Evolutionary conservation across 805 yeast genomes (phyloP).

Genomic region (Yamadazyma akitaensis): DNA sequence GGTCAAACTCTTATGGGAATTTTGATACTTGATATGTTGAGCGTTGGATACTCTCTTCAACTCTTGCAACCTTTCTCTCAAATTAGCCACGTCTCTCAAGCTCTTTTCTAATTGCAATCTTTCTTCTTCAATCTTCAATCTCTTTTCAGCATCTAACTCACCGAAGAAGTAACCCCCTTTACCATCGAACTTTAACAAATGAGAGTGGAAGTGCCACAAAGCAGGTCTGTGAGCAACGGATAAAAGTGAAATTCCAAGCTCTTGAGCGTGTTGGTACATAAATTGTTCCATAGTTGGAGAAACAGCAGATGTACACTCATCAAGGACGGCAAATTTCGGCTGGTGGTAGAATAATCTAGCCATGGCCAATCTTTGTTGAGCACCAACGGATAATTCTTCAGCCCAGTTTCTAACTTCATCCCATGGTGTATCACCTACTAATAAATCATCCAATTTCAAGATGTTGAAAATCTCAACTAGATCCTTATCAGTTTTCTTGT

Average conservation of each 20-base stretch:
- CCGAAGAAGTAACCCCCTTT: slow-evolving; percentile 63
- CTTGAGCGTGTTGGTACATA: slow-evolving; percentile 81
- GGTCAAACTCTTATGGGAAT: slow-evolving; percentile 25
- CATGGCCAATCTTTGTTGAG: slow-evolving; percentile 90
- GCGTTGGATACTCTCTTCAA: slow-evolving; percentile 52
- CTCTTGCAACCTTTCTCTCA: slow-evolving; percentile 64
- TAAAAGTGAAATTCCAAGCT: slow-evolving; percentile 72
- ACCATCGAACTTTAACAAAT: slow-evolving; percentile 82
- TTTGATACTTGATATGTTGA: slow-evolving; percentile 35
- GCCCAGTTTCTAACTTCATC: slow-evolving; percentile 77
- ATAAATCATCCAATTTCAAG: slow-evolving; percentile 57
- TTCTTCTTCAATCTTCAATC: slow-evolving; percentile 77
- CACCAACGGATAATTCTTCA: slow-evolving; percentile 84
- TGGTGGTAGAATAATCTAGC: slow-evolving; percentile 87
- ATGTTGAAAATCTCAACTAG: slow-evolving; percentile 52
- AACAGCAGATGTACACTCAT: slow-evolving; percentile 94
- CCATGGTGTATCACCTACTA: slow-evolving; percentile 48
- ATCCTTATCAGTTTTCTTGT: slow-evolving; percentile 44
- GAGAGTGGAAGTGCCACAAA: slow-evolving; percentile 86
- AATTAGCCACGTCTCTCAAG: slow-evolving; percentile 65
- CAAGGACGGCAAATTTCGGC: slow-evolving; percentile 92
- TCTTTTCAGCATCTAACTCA: slow-evolving; percentile 65
- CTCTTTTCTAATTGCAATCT: slow-evolving; percentile 64
- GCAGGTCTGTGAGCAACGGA: slow-evolving; percentile 93
- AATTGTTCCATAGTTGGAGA: slow-evolving; percentile 86